Evolutionary conservation across 2,329 filamentous ascomycete species (phyloP).

Genomic region (Penicillium freii): DNA sequence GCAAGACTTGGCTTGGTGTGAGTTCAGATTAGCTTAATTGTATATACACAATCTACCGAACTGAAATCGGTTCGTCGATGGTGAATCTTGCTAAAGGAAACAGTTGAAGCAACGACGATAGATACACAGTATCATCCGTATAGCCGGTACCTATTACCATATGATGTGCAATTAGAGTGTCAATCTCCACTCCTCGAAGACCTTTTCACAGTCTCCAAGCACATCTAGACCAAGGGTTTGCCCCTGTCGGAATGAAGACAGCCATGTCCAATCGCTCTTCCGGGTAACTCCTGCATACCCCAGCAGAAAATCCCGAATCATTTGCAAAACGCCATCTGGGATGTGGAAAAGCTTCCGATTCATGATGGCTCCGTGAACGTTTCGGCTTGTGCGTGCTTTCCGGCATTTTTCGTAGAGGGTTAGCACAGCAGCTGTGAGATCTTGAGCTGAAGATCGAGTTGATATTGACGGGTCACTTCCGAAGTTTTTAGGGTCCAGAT

Average conservation of each 20-base stretch:
- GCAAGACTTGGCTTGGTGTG: too few relatives aligned
- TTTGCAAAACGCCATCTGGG: slow-evolving; percentile 16
- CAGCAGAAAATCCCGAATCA: slow-evolving; percentile 14
- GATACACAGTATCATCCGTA: background rate
- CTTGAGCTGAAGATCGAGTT: background rate
- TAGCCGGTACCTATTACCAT: background rate
- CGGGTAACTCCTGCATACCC: slow-evolving; percentile 14
- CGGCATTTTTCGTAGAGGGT: slow-evolving; percentile 18
- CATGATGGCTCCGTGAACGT: slow-evolving; percentile 16
- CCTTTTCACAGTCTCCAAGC: slow-evolving; percentile 8
- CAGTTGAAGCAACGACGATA: background rate
- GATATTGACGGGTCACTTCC: slow-evolving; percentile 19
- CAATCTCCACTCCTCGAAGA: slow-evolving; percentile 2
- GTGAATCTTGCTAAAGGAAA: background rate
- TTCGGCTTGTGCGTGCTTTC: slow-evolving; percentile 18
- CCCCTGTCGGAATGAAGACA: slow-evolving; percentile 16
- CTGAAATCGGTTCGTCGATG: background rate
- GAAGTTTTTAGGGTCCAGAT: slow-evolving; percentile 31
- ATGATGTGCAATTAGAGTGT: background rate
- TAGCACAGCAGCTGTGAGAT: background rate
- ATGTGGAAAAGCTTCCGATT: slow-evolving; percentile 21
- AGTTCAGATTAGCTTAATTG: background rate
- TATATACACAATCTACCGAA: background rate
- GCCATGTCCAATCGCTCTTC: slow-evolving; percentile 19
- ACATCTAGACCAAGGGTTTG: slow-evolving; percentile 16